These are phyloP conservation scores for Cercis canadensis DNA, from an alignment of 306 rosid genomes.

Conservation along the genomic window DNA sequence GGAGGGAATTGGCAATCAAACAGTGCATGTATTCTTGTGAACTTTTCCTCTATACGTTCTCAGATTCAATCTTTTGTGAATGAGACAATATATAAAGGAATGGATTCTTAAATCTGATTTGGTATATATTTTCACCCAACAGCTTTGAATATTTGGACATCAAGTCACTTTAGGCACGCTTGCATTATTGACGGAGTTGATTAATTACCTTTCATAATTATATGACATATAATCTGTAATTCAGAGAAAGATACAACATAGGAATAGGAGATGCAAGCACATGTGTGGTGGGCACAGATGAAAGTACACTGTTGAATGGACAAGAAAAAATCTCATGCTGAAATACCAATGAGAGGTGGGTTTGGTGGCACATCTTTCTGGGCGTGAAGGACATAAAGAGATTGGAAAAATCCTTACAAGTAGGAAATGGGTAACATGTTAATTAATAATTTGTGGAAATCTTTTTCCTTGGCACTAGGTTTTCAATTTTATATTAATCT, in stretches of 20 bases:
- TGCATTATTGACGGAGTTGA: neutral
- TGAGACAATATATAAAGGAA: neutral
- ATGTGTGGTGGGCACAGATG: slow-evolving; percentile 20
- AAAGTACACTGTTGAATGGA: neutral
- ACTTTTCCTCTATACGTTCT: too few species aligned
- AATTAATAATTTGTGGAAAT: too few species aligned
- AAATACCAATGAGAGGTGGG: neutral
- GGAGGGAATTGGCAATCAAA: slow-evolving; percentile 26
- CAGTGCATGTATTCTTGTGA: slow-evolving; percentile 21
- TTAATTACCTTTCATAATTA: neutral
- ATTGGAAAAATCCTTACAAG: too few species aligned
- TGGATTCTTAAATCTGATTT: too few species aligned
- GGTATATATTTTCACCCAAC: neutral
- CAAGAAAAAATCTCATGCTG: neutral
- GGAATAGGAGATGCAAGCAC: neutral
- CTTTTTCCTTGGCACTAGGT: too few species aligned
- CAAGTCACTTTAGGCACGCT: neutral
- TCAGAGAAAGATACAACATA: neutral
- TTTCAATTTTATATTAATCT: too few species aligned
- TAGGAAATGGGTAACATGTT: too few species aligned
- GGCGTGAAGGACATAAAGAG: neutral
- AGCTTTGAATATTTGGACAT: neutral
- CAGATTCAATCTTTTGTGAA: neutral
- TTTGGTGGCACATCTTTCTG: neutral
- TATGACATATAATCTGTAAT: neutral